Base-by-base conservation (phyloP, 2,329 filamentous ascomycete genomes). In the Drechslera avenae region DNA sequence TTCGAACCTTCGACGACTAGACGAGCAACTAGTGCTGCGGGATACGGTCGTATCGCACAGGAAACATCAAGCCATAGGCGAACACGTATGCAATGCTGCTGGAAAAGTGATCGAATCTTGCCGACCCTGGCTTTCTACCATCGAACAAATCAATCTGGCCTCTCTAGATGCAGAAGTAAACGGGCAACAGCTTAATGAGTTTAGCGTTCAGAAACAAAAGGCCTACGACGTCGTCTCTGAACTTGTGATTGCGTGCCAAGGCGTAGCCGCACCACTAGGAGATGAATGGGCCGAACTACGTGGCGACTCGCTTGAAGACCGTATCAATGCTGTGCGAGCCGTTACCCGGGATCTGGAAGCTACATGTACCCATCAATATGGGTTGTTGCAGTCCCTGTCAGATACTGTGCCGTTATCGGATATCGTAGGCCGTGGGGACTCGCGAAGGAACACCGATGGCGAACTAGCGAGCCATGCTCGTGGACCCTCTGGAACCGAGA, bases 261-360 rank as follows among this genome's bases (percentile, higher is more conserved):
- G 89, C 18, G 88, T 97, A n/a, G 90, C 91, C 5, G 90, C 90
- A 7, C 94, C 94, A 5, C 75, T 99, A 35, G 90, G 88, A 7
- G 94, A 99, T 69, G 94, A 99, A 75, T 99, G 94, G 94, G 86
- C 92, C 3, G 91, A 96, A 70, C 81, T 92, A n/a, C 86, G 91
- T 35, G 91, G 91, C 1, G 91, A 96, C 69, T 89, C 92, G 6
- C 79, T 99, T 23, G 93, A 97, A 67, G 90, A 90, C 60, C 86
- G 94, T 17, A 75, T 97, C 19, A 89, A 88, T 57, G 87, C 89
- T 56, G 91, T 97, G 51, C 85, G 88, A 44, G 81, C 85, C 51
- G 89, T 90, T 54, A 86, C 87, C 8, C 85, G 88, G 62, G 89
- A 93, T 39, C 79, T 99, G 14, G 91, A 97, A 71, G 89, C 87